Base-by-base conservation (phyloP, 306 rosid genomes). In the Nissolia schottii region DNA sequence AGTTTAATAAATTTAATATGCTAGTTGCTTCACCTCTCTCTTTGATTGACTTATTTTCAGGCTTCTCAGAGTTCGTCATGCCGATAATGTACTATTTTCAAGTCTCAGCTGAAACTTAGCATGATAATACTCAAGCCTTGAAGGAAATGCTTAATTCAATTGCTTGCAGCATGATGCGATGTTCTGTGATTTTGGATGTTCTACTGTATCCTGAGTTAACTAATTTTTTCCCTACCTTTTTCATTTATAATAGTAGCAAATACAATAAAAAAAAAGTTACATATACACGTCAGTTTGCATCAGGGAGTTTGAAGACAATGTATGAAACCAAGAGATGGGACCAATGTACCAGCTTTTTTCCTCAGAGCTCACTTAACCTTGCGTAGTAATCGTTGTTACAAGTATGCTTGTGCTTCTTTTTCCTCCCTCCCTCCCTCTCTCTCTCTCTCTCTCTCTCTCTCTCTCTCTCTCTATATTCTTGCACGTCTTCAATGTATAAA, bases 1-100 rank as follows among this genome's bases (percentile, higher is more conserved):
- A 53, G 29, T n/a, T 25, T 49, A 29, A 40, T 34, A 58, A 61
- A 16, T 9, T 82, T 67, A 28, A 19, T 54, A 70, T 32, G 43
- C 48, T 55, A 24, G 71, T 59, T 41, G 24, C 51, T 41, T 48
- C 51, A 28, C 49, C 38, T 28, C 41, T 53, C 15, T 57, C 5
- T 65, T 73, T 58, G 56, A 64, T 64, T 18, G n/a, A 40, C 29
- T 71, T 51, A n/a, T 71, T 62, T 61, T 81, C 91, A 88, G 93
- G 85, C 37, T 70, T 80, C 71, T 35, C 41, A 48, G 79, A 79
- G 77, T 78, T 81, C 50, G 14, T 43, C 74, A 59, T 18, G 81
- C 45, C 64, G 43, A 37, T 48, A 77, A 24, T 81, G 82, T 78
- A 56, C 74, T 14, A 67, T 54, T 45, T 35, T 46, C 41, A 71